phyloP scores from a whole-genome alignment of 2,329 filamentous ascomycete species.

The Bipolaris victoriae region DNA sequence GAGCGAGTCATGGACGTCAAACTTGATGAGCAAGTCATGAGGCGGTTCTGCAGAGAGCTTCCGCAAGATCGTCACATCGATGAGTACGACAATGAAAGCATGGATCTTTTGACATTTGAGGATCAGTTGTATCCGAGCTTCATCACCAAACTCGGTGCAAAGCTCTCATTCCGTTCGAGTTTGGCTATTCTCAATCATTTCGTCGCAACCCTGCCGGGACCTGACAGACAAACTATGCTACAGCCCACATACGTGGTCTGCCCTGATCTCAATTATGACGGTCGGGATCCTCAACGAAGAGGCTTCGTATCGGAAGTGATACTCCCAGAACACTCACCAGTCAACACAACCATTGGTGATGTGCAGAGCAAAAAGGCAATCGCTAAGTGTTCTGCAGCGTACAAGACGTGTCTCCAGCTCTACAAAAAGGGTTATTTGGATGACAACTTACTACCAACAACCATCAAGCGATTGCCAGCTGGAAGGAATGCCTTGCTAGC shows the following conservation, averaged over 20 bases:
- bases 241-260: slow-evolving; percentile 66
- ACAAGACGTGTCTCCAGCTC: slow-evolving; percentile 76
- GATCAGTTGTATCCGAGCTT: slow-evolving; percentile 57
- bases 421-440: slow-evolving; percentile 72
- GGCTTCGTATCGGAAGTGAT: slow-evolving; percentile 72
- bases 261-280: slow-evolving; percentile 16
- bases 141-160: slow-evolving; percentile 73
- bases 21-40: slow-evolving; percentile 66
- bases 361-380: slow-evolving; percentile 71
- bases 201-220: slow-evolving; percentile 67
- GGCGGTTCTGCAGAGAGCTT: slow-evolving; percentile 75
- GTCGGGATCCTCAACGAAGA: slow-evolving; percentile 10
- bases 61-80: slow-evolving; percentile 75
- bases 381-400: slow-evolving; percentile 89
- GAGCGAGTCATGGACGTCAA: slow-evolving; percentile 65
- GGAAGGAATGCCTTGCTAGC: slow-evolving; percentile 90
- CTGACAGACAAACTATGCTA: slow-evolving; percentile 55
- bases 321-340: slow-evolving; percentile 75
- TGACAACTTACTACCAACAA: slow-evolving; percentile 73
- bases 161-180: slow-evolving; percentile 77
- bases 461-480: slow-evolving; percentile 71
- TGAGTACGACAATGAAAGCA: slow-evolving; percentile 64
- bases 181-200: slow-evolving; percentile 75
- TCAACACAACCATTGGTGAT: slow-evolving; percentile 69
- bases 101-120: slow-evolving; percentile 62